Evolutionary conservation across 2,329 filamentous ascomycete species (phyloP), one percentile per base, ranked within the genome.

Genomic region (Aspergillus tanneri): DNA sequence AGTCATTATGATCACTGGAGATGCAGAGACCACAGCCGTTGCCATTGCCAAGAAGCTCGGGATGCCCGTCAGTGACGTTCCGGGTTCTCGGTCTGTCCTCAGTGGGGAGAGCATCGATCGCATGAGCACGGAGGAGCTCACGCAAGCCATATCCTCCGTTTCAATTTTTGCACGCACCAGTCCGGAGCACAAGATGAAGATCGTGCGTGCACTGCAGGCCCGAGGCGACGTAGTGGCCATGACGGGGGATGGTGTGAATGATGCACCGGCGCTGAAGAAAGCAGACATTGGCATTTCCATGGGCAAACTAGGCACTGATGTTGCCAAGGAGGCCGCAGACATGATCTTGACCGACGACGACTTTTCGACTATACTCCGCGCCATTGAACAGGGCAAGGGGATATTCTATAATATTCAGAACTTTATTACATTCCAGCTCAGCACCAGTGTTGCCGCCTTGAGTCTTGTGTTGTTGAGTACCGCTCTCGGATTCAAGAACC

Each of bases 381-480:
- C 93, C 23, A 99, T 99, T 53, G 93, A 99, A 69, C 93, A 99
- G 74, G 95, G 93, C 71, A 99, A 99, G 71, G 93, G 91, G 46
- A 99, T 99, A 59, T 99, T 99, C 73, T 96, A 93, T 80, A 99
- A 99, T 70, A 97, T 99, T 58, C 93, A 99, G 67, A 99, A 99
- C 71, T 99, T 99, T 73, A 80, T 99, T 55, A 97, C 93, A 0
- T 99, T 99, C 72, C 95, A 99, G 74, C 81, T 99, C 49, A 96
- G 91, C 70, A 99, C 93, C 39, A 96, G 90, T 67, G 93, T 95
- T 16, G 93, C 95, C 46, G 90, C 93, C 52, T 77, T 99, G 57
- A 90, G 88, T 49, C 78, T 99, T 45, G 93, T 99, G 14, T 83
- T 99, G 58, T 72, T 99, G 62, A 96, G 91, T 77, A 96, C 90